These are phyloP conservation scores for Nakazawaea siamensis DNA, from an alignment of 805 yeast genomes.

Conservation along the genomic window DNA sequence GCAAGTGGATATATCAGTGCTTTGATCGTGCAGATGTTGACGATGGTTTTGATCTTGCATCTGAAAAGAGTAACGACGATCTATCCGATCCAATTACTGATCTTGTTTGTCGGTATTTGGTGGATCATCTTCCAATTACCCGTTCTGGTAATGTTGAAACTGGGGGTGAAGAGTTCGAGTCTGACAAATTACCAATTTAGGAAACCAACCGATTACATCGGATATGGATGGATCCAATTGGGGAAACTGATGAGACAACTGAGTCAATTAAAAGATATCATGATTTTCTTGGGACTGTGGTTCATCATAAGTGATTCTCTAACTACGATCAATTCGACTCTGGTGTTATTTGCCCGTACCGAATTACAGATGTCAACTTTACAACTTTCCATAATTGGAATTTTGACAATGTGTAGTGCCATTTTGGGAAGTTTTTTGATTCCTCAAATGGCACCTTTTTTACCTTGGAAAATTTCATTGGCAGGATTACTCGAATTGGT, in stretches of 20 bases:
- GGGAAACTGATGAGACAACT: constrained; percentile 51
- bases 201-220: constrained; percentile 25
- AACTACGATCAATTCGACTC: constrained; percentile 75
- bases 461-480: constrained; percentile 34
- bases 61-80: constrained; percentile 15
- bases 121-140: constrained; percentile 71
- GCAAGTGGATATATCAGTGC: constrained; percentile 69
- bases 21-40: constrained; percentile 50
- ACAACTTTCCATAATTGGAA: constrained; percentile 55
- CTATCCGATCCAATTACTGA: constrained; percentile 47
- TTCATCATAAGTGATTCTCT: constrained; percentile 67
- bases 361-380: constrained; percentile 64
- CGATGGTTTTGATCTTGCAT: constrained; percentile 36
- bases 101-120: constrained; percentile 64
- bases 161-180: constrained; percentile 31
- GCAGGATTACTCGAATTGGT: constrained; percentile 41
- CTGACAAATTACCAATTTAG: too few relatives aligned
- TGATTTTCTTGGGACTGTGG: constrained; percentile 66
- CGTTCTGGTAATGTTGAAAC: constrained; percentile 35
- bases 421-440: constrained; percentile 55
- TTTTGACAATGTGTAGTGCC: constrained; percentile 59
- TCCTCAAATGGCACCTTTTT: constrained; percentile 35
- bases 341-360: constrained; percentile 66
- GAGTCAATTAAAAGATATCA: constrained; percentile 51
- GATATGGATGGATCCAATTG: constrained; percentile 58